Percentiles rank a stretch among this genome's conserved stretches.
Conservation (phyloP, 2,329 filamentous ascomycete species). For the Microthyrium microscopicum region DNA sequence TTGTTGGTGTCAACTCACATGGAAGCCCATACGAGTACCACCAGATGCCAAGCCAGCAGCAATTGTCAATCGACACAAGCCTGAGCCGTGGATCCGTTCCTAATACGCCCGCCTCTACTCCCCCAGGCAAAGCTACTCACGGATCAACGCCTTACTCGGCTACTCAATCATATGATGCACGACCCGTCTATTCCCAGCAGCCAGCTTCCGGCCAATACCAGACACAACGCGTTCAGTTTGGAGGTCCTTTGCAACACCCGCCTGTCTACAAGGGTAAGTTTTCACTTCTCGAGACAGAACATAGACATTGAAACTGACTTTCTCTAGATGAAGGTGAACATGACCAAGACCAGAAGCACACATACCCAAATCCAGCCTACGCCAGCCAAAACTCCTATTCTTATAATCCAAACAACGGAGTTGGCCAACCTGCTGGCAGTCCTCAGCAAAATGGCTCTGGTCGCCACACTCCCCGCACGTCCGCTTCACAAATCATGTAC, state of each 20-base stretch:
- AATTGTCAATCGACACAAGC: slow-evolving; percentile 66
- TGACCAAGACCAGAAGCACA: slow-evolving; percentile 70
- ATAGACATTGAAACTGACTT: too few species aligned
- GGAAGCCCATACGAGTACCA: slow-evolving; percentile 28
- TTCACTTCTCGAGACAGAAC: too few species aligned
- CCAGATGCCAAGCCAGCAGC: slow-evolving; percentile 43
- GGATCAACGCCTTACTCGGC: slow-evolving; percentile 64
- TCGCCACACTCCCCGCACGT: slow-evolving; percentile 69
- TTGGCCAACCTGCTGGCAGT: slow-evolving; percentile 69
- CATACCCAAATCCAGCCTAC: slow-evolving; percentile 59
- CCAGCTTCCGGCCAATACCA: slow-evolving; percentile 50
- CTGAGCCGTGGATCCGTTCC: slow-evolving; percentile 72
- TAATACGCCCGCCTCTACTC: slow-evolving; percentile 78
- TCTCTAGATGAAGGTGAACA: too few species aligned
- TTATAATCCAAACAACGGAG: slow-evolving; percentile 51
- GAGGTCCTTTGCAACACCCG: slow-evolving; percentile 41
- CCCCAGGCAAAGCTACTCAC: slow-evolving; percentile 64
- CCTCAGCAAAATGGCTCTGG: slow-evolving; percentile 71
- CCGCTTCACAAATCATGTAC: slow-evolving; percentile 53
- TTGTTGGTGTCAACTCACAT: slow-evolving; percentile 58
- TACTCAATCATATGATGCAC: slow-evolving; percentile 56
- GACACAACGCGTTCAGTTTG: slow-evolving; percentile 50
- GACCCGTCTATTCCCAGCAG: slow-evolving; percentile 61
- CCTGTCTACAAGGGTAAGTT: slow-evolving; percentile 44
- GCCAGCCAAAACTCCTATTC: slow-evolving; percentile 58